Base-by-base conservation (phyloP, 805 yeast species). In the Tetrapisispora fleetii region DNA sequence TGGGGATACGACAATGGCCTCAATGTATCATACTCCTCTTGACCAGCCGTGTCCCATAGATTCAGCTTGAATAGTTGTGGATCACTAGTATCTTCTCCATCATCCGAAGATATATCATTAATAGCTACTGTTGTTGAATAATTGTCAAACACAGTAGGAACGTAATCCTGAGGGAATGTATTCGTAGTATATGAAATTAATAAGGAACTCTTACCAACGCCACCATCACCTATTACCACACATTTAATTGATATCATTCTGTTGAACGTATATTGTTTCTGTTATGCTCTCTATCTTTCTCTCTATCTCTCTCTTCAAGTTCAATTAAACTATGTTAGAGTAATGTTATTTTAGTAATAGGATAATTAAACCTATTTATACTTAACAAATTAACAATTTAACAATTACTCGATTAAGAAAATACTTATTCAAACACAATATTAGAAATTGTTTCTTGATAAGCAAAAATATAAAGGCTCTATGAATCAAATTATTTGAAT, bases 31-130 rank as follows among this genome's bases (percentile, higher is more conserved):
- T 88, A 88, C 63, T 88, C 96, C 60, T 85, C 84, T 67, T 89
- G 96, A 27, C 96, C 96, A 3, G 96, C 96, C 16, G 96, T 89
- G 76, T 89, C 96, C 96, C 96, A 89, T 42, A 89, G 74, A 22
- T 95, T 95, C 46, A 89, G 73, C 60, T 86, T 87, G 59, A 85
- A 82, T 48, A 87, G 85, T 58, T 83, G 88, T 28, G 50, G 41
- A 55, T 58, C 40, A 16, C 63, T 54, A 8, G 21, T 45, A 19
- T 39, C 33, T 40, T 27, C 40, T 18, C 24, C 71, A 16, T 27
- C 48, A 54, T 27, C 48, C 8, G 22, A 22, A 24, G n/a, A 13
- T 3, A 30, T 8, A 13, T 30, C 36, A 14, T 36, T 85, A 83
- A 58, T 36, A 30, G 87, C 78, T 24, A 89, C 88, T 40, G 83